These are phyloP conservation scores for Saccharomycopsis hybrid DNA, from an alignment of 1,139 yeast genomes.

Conservation along the genomic window DNA sequence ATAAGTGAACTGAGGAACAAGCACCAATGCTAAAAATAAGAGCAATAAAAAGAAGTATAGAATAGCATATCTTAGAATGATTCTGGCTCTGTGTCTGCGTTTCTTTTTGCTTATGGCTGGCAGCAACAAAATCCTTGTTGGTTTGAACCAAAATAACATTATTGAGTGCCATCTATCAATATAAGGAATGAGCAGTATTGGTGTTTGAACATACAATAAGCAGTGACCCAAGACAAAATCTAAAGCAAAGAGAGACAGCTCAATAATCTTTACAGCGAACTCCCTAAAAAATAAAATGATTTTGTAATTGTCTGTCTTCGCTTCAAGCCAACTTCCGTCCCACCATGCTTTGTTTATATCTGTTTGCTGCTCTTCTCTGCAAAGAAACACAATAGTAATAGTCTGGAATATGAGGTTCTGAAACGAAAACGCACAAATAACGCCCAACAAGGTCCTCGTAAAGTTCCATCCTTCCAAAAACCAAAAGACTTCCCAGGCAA, in stretches of 20 bases:
- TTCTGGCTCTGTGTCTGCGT: conserved; percentile 65
- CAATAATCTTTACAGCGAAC: conserved; percentile 45
- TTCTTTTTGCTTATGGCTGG: conserved; percentile 65
- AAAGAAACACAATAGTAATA: conserved; percentile 35
- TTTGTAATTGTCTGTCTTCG: conserved; percentile 44
- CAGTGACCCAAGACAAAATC: conserved; percentile 50
- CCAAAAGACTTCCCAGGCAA: conserved; percentile 46
- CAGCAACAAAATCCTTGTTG: conserved; percentile 41
- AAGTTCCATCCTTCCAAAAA: conserved; percentile 48
- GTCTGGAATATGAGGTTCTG: conserved; percentile 42
- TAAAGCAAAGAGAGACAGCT: conserved; percentile 47
- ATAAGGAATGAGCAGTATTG: conserved; percentile 48
- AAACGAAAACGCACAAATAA: conserved; percentile 35
- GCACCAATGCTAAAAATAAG: conserved; percentile 34
- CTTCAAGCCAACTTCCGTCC: conserved; percentile 58
- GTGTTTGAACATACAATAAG: conserved; percentile 44
- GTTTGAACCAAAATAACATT: conserved; percentile 54
- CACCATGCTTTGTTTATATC: conserved; percentile 55
- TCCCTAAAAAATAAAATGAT: conserved; percentile 43
- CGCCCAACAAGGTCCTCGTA: conserved; percentile 43
- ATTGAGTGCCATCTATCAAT: conserved; percentile 52
- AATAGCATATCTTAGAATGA: conserved; percentile 34
- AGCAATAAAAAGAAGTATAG: conserved; percentile 38
- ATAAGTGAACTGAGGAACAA: conserved; percentile 33
- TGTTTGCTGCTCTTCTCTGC: conserved; percentile 47